Percentiles rank a stretch among this genome's conserved stretches.
Conservation (phyloP, 2,329 filamentous ascomycete species). For the Setomelanomma holmii region DNA sequence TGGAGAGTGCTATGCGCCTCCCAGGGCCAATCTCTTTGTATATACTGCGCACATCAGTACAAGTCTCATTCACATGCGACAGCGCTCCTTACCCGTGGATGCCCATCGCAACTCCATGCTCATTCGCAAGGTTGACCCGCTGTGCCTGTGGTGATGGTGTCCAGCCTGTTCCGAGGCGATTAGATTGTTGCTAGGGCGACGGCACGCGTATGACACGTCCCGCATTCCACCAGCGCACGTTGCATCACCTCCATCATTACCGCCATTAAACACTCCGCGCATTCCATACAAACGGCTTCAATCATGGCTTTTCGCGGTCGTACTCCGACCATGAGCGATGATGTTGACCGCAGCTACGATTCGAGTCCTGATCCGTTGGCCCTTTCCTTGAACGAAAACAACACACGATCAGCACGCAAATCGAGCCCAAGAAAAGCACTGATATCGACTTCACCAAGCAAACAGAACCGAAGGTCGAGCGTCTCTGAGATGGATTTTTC, state of each 20-base stretch:
- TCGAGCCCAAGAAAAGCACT: constrained; percentile 31
- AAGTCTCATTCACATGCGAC: neutral
- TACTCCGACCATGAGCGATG: constrained; percentile 21
- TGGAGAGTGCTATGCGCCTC: constrained; percentile 79
- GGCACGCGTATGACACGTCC: constrained; percentile 13
- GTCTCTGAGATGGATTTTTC: constrained; percentile 31
- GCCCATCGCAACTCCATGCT: constrained; percentile 44
- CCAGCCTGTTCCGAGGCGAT: constrained; percentile 20
- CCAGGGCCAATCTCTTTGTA: constrained; percentile 88
- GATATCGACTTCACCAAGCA: constrained; percentile 39
- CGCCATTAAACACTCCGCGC: constrained; percentile 15
- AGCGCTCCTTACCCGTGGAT: constrained; percentile 46
- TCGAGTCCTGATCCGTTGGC: constrained; percentile 49
- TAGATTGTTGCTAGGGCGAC: constrained; percentile 45
- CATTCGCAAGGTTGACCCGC: constrained; percentile 6
- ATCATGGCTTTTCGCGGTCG: constrained; percentile 36
- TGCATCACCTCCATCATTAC: constrained; percentile 19
- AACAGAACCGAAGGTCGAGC: constrained; percentile 27
- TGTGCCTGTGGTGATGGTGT: constrained; percentile 21
- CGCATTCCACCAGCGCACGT: constrained; percentile 19
- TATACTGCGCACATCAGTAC: constrained; percentile 64
- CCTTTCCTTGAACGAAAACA: constrained; percentile 37
- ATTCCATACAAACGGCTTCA: constrained; percentile 9
- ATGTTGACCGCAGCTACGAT: constrained; percentile 32
- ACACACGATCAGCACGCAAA: constrained; percentile 24